These are phyloP conservation scores for Quercus lobata DNA, from an alignment of 331 rosid species.

Conservation along the genomic window DNA sequence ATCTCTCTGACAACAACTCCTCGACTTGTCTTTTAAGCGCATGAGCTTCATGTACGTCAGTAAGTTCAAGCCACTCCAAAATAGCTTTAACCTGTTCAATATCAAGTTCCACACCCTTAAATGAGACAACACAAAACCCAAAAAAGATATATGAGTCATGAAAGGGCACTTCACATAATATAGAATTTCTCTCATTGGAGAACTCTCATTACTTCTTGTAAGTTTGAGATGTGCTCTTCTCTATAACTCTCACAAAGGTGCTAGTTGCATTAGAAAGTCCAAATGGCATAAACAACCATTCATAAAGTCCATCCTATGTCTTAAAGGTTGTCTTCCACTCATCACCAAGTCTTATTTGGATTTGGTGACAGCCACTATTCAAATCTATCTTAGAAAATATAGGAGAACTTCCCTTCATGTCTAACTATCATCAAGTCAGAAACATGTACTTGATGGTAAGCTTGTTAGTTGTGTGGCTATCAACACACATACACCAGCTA, in stretches of 20 bases:
- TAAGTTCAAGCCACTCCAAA: background rate
- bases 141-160: background rate
- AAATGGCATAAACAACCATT: too few species aligned
- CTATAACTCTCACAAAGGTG: background rate
- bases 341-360: background rate
- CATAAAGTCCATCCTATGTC: too few species aligned
- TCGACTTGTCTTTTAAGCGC: too few species aligned
- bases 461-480: too few species aligned
- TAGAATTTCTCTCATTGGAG: background rate
- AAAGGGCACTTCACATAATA: background rate
- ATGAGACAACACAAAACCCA: background rate
- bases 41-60: background rate
- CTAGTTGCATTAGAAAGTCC: background rate
- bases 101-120: background rate
- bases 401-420: background rate
- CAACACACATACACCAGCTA: too few species aligned
- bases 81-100: background rate
- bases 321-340: background rate
- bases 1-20: too few species aligned
- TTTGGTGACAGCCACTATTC: background rate
- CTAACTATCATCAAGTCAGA: background rate
- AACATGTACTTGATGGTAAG: too few species aligned
- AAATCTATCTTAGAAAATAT: background rate
- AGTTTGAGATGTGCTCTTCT: too few species aligned
- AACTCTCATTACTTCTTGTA: too few species aligned